Base-by-base conservation (phyloP, 805 yeast genomes). In the Ogataea siamensis region DNA sequence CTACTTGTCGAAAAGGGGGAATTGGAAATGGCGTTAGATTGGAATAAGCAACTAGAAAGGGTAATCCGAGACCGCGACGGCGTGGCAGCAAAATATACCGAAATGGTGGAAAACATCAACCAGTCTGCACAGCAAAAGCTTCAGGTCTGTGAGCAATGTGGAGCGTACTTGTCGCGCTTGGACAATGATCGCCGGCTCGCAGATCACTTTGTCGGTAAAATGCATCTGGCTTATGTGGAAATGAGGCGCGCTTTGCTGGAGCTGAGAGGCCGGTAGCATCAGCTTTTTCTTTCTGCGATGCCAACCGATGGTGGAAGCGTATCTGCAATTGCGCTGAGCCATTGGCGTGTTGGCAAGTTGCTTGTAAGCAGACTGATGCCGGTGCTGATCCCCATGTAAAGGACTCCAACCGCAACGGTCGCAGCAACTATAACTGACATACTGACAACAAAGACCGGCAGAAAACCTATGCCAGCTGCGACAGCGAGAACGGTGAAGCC, bases 101-200 rank as follows among this genome's bases (percentile, higher is more conserved):
- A 67, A 17, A 62, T 83, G 5, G 73, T 80, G 10, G 95, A 86
- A 40, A 80, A 77, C 53, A 70, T 83, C 6, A 93, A 94, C 2
- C 91, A 86, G 50, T 75, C 88, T 9, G 87, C 93, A 1, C 95
- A 85, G 54, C 97, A 89, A 53, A 86, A 87, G 58, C 67, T 89
- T 31, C 96, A 88, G 59, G 95, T 87, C 1, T 89, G 98, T 62
- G 84, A 78, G 46, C 79, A 78, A 1, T 89, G 98, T 63, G 96
- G 95, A 1, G 95, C 95, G 0, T 87, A 83, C 54, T 66, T 91
- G 25, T 84, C 95, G 7, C 68, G 91, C 44, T 64, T 88, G 39
- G 98, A 89, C 58, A 86, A 83, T 42, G 97, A 89, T 57, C 71
- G 88, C 57, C 71, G 97, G 50, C 67, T 89, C 46, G 95, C 91